A percentile compares a stretch with the other conserved stretches of the same genome.
Conservation (phyloP, 805 yeast species). For the Pichia cabralensis region DNA sequence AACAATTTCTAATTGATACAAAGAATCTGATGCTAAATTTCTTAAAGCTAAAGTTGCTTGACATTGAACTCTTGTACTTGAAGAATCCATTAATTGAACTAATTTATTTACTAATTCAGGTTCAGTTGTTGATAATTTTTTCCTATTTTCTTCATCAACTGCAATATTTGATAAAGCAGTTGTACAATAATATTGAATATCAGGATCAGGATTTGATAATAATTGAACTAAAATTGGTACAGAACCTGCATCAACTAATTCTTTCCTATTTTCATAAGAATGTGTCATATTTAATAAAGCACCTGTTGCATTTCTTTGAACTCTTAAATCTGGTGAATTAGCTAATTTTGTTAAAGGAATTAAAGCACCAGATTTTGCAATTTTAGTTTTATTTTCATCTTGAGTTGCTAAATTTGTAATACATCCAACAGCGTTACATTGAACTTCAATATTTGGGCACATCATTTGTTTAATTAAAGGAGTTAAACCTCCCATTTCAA, state of each 20-base stretch:
- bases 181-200: constrained; percentile 96
- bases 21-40: constrained; percentile 91
- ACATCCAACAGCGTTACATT: constrained; percentile 98
- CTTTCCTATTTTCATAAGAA: constrained; percentile 91
- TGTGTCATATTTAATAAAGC: constrained; percentile 98
- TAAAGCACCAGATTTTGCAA: constrained; percentile 93
- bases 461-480: constrained; percentile 97
- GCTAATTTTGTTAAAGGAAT: constrained; percentile 92
- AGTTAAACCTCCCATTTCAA: constrained; percentile 96
- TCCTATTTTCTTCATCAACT: constrained; percentile 87
- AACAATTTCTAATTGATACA: constrained; percentile 92
- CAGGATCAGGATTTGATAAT: constrained; percentile 80
- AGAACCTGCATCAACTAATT: constrained; percentile 94
- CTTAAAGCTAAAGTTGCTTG: constrained; percentile 96
- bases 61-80: constrained; percentile 92
- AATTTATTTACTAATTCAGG: constrained; percentile 83
- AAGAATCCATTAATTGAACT: constrained; percentile 85
- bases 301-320: constrained; percentile 97
- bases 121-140: constrained; percentile 81
- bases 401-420: constrained; percentile 96
- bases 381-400: constrained; percentile 92
- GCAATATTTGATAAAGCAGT: constrained; percentile 96
- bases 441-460: constrained; percentile 94
- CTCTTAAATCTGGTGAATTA: constrained; percentile 87
- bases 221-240: constrained; percentile 91